phyloP scores from a whole-genome alignment of 306 rosid species.

The Prunus kanzakura region DNA sequence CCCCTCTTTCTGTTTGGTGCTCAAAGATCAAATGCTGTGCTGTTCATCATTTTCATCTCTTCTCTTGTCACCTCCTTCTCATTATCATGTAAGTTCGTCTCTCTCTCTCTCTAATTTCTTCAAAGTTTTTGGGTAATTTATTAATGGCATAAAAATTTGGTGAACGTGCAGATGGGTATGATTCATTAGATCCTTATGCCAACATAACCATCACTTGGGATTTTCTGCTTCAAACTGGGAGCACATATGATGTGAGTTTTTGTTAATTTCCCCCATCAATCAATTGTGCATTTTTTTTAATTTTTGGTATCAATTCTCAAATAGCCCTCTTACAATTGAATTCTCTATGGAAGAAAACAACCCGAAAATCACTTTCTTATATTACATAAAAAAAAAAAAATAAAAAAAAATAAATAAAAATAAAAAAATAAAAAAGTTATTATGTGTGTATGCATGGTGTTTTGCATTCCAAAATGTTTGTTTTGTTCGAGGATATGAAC shows the following conservation, averaged over 20 bases:
- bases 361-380: neutral
- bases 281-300: neutral
- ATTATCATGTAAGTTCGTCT: conserved; percentile 48
- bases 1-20: conserved; percentile 19
- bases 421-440: too few relatives aligned
- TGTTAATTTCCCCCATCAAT: neutral
- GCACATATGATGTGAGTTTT: conserved; percentile 41
- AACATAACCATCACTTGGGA: conserved; percentile 70
- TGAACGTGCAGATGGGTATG: conserved; percentile 68
- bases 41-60: conserved; percentile 28
- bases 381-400: too few relatives aligned
- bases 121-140: neutral
- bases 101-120: neutral
- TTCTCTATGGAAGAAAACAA: too few relatives aligned
- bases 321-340: too few relatives aligned
- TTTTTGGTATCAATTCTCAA: neutral
- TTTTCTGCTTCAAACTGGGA: conserved; percentile 43
- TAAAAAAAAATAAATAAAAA: too few relatives aligned
- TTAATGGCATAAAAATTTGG: neutral
- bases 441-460: neutral
- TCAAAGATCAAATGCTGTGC: conserved; percentile 22
- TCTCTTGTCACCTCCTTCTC: conserved; percentile 29
- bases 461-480: neutral
- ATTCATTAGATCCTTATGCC: conserved; percentile 63
- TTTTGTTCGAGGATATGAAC: neutral